Base-by-base conservation (phyloP, 1,284 basidiomycete species). In the Pulchroboletus neoregius region DNA sequence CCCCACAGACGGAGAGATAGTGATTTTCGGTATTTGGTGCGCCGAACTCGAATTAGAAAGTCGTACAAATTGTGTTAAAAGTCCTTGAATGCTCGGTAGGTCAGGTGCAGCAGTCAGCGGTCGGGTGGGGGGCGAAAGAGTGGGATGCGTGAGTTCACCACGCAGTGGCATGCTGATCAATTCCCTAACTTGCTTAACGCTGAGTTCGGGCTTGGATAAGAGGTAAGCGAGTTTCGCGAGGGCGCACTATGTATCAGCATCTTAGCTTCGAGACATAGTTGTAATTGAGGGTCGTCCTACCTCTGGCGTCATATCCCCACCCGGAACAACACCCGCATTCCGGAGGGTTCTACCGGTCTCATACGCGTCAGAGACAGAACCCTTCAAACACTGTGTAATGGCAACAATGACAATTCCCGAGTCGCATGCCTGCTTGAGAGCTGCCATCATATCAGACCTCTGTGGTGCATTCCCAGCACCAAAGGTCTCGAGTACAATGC, bases 231-330 rank as follows among this genome's bases (percentile, higher is more conserved):
- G 75, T 68, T 96, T 96, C 10, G 90, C 79, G 27, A 95, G 76
- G 6, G 92, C 91, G 54, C 91, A 91, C 86, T 92, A 5, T 46
- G 47, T 20, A 34, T 51, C 43, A 31, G 44, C 27, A 44, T 15
- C 40, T 51, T 27, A 52, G 48, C 24, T 28, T 48, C 26, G 38
- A n/a, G 28, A 16, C 31, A 28, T 24, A 24, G 26, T 49, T 39
- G 23, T 2, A 46, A 58, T 20, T 16, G 22, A n/a, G 10, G 10
- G 22, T 12, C 3, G 24, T 45, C 66, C 54, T 52, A 89, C 91
- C 78, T 96, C 93, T 11, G 91, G 90, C 2, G 94, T 95, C 93
- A 96, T 95, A 65, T 96, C 93, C 22, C 79, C 82, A 8, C 88
- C 89, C 0, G 87, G 76, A 20, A 91, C 76, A 22, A 92, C 82